Evolutionary conservation across 768 basidiomycete species (phyloP), one percentile per base, ranked within the genome.

Genomic region (Phlebiopsis flavidoalba): DNA sequence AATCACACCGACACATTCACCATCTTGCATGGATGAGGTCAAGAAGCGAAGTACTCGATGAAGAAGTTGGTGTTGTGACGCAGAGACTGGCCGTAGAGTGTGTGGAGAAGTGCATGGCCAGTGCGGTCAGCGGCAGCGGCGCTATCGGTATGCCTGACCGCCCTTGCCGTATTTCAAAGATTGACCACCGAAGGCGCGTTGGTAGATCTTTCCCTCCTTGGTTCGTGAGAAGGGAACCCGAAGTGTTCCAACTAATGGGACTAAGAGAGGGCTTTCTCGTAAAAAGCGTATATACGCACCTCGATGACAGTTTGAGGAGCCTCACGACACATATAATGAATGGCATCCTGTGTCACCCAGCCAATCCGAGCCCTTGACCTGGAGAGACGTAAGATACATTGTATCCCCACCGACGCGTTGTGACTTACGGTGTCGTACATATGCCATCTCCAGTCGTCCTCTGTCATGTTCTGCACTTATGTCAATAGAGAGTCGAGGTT

Each of bases 331-430:
- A 99, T 99, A 79, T 98, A 99, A 71, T 98, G 97, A 67, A 99
- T 98, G 53, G 97, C 97, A 70, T 99, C 97, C 77, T 95, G 95
- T n/a, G 79, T 99, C 97, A 74, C 97, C 97, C 43, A 98, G 87
- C 97, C 97, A 99, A 77, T 99, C 97, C 56, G 95, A 97, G 63
- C 97, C 97, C 82, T 99, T 99, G 60, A 98, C 96, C 86, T 93
- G 67, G 60, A 33, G n/a, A 43, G 60, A 35, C n/a, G 56, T 68
- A 62, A 53, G 71, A 60, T 31, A 31, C 26, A 31, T 60, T 22
- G 65, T 64, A 33, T 33, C 45, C 40, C 33, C n/a, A 37, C 22
- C 35, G 45, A 48, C 47, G 49, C 58, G 51, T 36, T 17, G 52
- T 48, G 12, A 74, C 89, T 68, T 72, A 93, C 93, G 55, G 92